Evolutionary conservation across 768 basidiomycete genomes (phyloP).

Genomic region (Leccinum subtestaceum): DNA sequence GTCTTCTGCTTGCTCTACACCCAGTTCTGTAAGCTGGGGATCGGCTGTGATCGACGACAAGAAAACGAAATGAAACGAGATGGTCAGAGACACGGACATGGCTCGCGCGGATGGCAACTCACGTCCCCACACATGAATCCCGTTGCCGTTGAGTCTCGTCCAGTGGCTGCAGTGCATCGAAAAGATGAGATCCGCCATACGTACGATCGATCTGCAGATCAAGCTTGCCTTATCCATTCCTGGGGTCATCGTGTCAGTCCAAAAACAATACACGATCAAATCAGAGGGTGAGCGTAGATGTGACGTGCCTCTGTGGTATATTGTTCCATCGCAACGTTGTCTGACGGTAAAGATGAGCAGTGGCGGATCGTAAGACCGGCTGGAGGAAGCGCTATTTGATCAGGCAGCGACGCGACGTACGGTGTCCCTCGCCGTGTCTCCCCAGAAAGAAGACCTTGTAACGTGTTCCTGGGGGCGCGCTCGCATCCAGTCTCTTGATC

Average conservation of each 20-base stretch:
- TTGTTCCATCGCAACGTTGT: constrained; percentile 67
- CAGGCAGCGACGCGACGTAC: constrained; percentile 44
- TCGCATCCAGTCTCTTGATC: constrained; percentile 45
- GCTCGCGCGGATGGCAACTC: constrained; percentile 26
- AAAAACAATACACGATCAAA: background rate
- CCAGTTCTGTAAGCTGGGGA: constrained; percentile 57
- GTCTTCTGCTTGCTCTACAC: constrained; percentile 51
- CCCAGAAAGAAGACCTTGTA: constrained; percentile 67
- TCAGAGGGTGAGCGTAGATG: background rate
- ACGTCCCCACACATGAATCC: constrained; percentile 73
- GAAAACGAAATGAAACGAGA: background rate
- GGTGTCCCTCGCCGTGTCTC: constrained; percentile 72
- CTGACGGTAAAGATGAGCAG: constrained; percentile 49
- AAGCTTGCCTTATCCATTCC: constrained; percentile 60
- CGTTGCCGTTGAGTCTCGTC: constrained; percentile 61
- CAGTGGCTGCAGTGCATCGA: constrained; percentile 38
- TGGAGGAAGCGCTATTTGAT: background rate
- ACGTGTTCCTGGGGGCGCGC: constrained; percentile 34
- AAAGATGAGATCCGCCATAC: background rate
- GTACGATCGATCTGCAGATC: background rate
- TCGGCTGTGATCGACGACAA: constrained; percentile 45
- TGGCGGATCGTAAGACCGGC: constrained; percentile 37
- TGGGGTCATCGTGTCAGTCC: constrained; percentile 11
- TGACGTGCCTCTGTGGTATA: constrained; percentile 49
- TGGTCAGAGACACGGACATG: background rate